A percentile compares a stretch with the other conserved stretches of the same genome.
Conservation (phyloP, 2,329 filamentous ascomycete species). For the Phialophora macrospora region DNA sequence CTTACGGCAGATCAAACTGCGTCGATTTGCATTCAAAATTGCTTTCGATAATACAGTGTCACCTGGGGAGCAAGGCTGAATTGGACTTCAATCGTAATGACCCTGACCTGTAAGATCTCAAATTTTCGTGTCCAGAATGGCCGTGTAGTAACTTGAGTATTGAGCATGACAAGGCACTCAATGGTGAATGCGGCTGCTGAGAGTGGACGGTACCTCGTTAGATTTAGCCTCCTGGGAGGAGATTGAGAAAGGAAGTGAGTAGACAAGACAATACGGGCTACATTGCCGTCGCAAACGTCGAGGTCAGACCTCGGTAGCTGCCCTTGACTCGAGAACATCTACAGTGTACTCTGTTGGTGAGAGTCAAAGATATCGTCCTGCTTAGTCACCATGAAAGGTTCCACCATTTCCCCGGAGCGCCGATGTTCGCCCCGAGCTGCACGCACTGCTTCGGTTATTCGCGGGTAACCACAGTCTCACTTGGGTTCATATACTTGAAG, state of each 20-base stretch:
- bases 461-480: conserved; percentile 4
- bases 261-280: not conserved
- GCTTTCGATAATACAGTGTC: too few relatives aligned
- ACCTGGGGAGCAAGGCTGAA: not conserved
- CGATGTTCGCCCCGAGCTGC: not conserved
- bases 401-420: not conserved
- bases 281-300: not conserved
- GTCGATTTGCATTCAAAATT: not conserved
- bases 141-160: not conserved
- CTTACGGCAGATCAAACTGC: conserved; percentile 1
- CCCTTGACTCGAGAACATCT: not conserved
- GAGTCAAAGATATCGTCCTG: not conserved
- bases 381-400: not conserved
- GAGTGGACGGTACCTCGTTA: not conserved
- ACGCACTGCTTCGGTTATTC: conserved; percentile 3
- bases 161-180: not conserved
- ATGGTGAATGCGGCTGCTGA: not conserved
- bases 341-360: too few relatives aligned
- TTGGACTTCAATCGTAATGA: not conserved
- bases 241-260: not conserved
- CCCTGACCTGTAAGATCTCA: too few relatives aligned
- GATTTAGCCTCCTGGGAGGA: not conserved
- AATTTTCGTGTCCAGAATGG: not conserved
- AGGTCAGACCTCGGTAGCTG: not conserved
- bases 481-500: conserved; percentile 8